Evolutionary conservation across 2,329 filamentous ascomycete species (phyloP).

Genomic region (Juglanconis oblonga): DNA sequence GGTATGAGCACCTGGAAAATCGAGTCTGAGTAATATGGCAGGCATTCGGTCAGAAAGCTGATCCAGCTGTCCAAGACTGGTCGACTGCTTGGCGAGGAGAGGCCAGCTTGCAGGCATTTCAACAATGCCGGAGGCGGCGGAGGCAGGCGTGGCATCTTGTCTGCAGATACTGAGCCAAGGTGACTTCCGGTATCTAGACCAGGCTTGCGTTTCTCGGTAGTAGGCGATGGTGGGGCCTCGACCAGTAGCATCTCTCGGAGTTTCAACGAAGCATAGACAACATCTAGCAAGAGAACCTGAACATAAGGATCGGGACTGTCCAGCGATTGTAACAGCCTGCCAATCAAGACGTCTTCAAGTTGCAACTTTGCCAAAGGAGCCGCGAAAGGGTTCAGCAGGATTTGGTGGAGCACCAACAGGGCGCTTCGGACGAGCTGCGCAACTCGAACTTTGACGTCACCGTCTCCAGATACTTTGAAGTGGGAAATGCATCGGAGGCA

Average conservation of each 20-base stretch:
- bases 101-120: constrained; percentile 78
- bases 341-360: constrained; percentile 69
- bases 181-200: constrained; percentile 39
- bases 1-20: constrained; percentile 91
- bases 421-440: constrained; percentile 70
- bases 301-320: constrained; percentile 63
- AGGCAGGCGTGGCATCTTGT: constrained; percentile 25
- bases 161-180: constrained; percentile 35
- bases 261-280: constrained; percentile 71
- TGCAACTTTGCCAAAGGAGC: constrained; percentile 58
- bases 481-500: constrained; percentile 62
- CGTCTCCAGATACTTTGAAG: constrained; percentile 32
- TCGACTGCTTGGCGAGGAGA: constrained; percentile 71
- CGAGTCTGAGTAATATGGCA: constrained; percentile 78
- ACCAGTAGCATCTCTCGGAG: constrained; percentile 47
- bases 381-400: constrained; percentile 63
- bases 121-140: constrained; percentile 71
- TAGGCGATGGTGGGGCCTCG: constrained; percentile 42
- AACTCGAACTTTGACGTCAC: constrained; percentile 45
- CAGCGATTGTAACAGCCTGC: constrained; percentile 61
- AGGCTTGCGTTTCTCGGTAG: constrained; percentile 44
- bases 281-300: constrained; percentile 75
- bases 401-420: constrained; percentile 66
- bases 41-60: constrained; percentile 74
- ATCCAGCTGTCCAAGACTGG: constrained; percentile 90